Evolutionary conservation across 2,329 filamentous ascomycete species (phyloP).

Genomic region (Stemphylium vesicarium): DNA sequence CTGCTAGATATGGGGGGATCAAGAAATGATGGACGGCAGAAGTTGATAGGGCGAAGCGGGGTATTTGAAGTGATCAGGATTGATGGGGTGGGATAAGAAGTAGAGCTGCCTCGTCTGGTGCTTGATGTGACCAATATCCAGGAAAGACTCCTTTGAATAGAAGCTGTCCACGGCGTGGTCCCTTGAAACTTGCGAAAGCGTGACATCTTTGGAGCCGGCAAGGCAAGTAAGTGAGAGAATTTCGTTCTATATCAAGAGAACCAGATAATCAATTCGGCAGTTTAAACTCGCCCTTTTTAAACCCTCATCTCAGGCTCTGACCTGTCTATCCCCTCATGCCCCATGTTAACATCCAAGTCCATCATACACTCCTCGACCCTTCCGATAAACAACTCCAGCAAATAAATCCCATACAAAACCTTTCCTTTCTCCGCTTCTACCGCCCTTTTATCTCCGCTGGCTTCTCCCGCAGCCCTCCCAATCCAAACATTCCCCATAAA

Average conservation of each 20-base stretch:
- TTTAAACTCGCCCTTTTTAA: not conserved
- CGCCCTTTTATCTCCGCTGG: conserved; percentile 15
- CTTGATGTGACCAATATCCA: too few species aligned
- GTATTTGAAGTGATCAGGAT: not conserved
- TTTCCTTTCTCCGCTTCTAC: conserved; percentile 18
- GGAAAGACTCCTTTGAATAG: too few species aligned
- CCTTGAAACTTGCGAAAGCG: too few species aligned
- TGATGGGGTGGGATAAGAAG: too few species aligned
- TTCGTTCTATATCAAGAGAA: too few species aligned
- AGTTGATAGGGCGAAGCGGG: too few species aligned
- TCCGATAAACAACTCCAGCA: conserved; percentile 23
- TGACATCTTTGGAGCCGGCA: too few species aligned
- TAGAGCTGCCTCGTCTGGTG: too few species aligned
- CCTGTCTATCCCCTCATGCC: conserved; percentile 8
- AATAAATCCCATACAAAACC: conserved; percentile 28
- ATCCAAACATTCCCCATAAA: conserved; percentile 62
- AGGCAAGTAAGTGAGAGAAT: too few species aligned
- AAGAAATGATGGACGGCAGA: not conserved
- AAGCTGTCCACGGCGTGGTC: too few species aligned
- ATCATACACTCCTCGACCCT: conserved; percentile 14
- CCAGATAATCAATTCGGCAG: too few species aligned
- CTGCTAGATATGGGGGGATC: conserved; percentile 21
- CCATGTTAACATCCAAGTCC: conserved; percentile 24
- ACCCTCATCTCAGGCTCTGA: not conserved
- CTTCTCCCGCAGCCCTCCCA: conserved; percentile 33